Evolutionary conservation across 352 stramenopile genomes (phyloP), one percentile per base, ranked within the genome.

Genomic region (Pythium oligandrum): DNA sequence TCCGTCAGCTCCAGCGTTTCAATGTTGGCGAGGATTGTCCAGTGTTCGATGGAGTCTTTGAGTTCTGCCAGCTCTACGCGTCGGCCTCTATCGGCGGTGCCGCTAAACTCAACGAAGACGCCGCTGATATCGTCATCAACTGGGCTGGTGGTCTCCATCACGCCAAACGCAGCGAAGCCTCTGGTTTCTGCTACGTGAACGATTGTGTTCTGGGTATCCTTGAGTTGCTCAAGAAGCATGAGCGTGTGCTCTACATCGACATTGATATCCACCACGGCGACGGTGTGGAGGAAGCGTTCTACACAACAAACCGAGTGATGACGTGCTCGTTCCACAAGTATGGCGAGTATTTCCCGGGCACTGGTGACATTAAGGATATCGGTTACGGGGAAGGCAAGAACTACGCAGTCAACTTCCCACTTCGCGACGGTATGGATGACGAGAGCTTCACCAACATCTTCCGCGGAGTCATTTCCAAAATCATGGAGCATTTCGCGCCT

Each of bases 231-330:
- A 99, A 99, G 72, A 85, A 75, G 34, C 94, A 99, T 68, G 81
- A 97, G 58, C 88, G 97, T 51, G 97, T 99, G 32, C 75, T 99
- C 32, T 99, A 99, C 74, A 98, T 99, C 58, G 97, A 99, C 73
- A 99, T 99, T 83, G 97, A 99, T 68, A 98, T 99, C 63, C 97
- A 99, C 75, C 97, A 99, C 72, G 97, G 96, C 34, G 96, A 99
- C 64, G 97, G 96, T 39, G 97, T 99, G 35, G 96, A 99, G 60
- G 96, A 98, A 64, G 97, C 97, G n/a, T 99, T 99, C 66, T 99
- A 99, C 80, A 92, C 88, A n/a, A 99, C 97, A 46, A 98, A 99
- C 71, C 88, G 96, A 40, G 95, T 99, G 44, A 98, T 98, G 94
- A 99, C 96, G 2, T 91, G 90, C 49, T 97, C 89, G 11, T 99